These are phyloP conservation scores for Trichoderma simmonsii DNA, from an alignment of 2,329 filamentous ascomycete species.

Conservation along the genomic window DNA sequence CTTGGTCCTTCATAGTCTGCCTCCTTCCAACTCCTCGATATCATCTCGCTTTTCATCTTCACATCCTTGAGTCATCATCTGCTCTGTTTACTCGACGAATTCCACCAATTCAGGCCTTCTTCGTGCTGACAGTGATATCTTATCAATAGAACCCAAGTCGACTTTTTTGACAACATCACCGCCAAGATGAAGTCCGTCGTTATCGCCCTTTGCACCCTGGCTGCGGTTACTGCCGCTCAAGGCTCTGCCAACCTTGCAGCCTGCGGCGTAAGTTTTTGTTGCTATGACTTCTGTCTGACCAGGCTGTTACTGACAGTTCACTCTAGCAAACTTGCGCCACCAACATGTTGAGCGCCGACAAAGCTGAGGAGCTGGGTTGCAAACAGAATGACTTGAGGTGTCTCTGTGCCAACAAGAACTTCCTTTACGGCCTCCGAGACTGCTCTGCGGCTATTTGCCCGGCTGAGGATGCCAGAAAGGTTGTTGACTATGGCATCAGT, in stretches of 20 bases:
- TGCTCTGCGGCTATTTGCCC: constrained; percentile 46
- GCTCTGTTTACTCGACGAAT: neutral
- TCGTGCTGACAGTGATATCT: neutral
- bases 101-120: neutral
- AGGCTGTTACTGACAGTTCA: constrained; percentile 19
- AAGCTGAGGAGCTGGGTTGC: constrained; percentile 48
- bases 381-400: constrained; percentile 39
- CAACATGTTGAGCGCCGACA: constrained; percentile 47
- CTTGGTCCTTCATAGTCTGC: neutral
- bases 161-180: constrained; percentile 20
- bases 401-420: constrained; percentile 47
- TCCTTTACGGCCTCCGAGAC: constrained; percentile 50
- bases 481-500: constrained; percentile 38
- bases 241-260: constrained; percentile 40
- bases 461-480: constrained; percentile 33
- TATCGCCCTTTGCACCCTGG: constrained; percentile 42
- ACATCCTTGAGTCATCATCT: neutral
- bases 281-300: too few species aligned
- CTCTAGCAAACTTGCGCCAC: constrained; percentile 47
- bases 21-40: neutral
- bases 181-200: constrained; percentile 51
- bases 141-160: constrained; percentile 14
- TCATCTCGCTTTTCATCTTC: neutral
- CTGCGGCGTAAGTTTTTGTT: constrained; percentile 50
- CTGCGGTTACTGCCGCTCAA: constrained; percentile 42